Conservation (phyloP, 805 yeast genomes). For the Tetrapisispora arboricola region DNA sequence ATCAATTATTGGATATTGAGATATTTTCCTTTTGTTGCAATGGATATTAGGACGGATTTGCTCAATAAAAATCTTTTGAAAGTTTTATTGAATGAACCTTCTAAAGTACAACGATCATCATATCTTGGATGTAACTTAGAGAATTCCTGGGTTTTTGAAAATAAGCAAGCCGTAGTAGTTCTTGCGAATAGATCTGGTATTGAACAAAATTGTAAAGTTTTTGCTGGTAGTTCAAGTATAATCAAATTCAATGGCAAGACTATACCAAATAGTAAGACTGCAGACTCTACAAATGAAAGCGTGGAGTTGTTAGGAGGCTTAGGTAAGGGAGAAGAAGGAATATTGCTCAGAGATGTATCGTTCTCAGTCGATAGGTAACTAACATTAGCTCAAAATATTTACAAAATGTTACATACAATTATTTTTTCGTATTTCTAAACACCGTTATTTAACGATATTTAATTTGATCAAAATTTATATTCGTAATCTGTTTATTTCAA, state of each 20-base stretch:
- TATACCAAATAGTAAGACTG: conserved; percentile 12
- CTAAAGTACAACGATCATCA: conserved; percentile 4
- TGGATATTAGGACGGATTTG: conserved; percentile 20
- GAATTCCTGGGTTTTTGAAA: conserved; percentile 21
- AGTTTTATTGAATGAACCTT: conserved; percentile 1
- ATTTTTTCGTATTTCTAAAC: too few relatives aligned
- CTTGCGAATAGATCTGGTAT: conserved; percentile 68
- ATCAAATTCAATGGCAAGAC: conserved; percentile 40
- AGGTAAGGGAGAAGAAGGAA: conserved; percentile 58
- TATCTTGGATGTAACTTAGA: conserved; percentile 16
- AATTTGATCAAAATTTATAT: too few relatives aligned
- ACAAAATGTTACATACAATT: too few relatives aligned
- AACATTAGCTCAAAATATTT: not conserved
- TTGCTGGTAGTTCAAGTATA: conserved; percentile 61
- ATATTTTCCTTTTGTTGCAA: conserved; percentile 49
- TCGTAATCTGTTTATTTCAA: too few relatives aligned
- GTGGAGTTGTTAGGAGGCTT: conserved; percentile 46
- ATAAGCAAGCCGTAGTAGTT: conserved; percentile 33
- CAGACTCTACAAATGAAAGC: conserved; percentile 38
- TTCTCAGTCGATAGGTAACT: conserved; percentile 21
- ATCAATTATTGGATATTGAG: conserved; percentile 69
- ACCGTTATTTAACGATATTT: too few relatives aligned
- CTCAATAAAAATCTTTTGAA: conserved; percentile 4
- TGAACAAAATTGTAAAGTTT: conserved; percentile 45
- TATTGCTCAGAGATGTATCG: conserved; percentile 49